These are phyloP conservation scores for Barnettozyma wickerhamii DNA, from an alignment of 805 yeast genomes.

Conservation along the genomic window DNA sequence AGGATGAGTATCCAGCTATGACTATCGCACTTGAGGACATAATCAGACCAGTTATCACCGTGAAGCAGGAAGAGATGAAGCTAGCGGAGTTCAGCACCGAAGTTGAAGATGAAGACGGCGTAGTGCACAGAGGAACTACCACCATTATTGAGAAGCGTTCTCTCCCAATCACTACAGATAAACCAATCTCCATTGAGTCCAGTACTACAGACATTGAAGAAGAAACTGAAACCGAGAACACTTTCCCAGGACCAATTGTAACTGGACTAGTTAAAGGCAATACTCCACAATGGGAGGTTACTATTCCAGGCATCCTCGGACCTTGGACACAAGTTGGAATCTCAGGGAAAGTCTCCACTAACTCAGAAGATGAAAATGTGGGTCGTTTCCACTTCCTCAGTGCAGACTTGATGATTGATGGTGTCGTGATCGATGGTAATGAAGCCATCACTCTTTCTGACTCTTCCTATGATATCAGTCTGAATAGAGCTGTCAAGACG, in stretches of 20 bases:
- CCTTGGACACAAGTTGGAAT: slow-evolving; percentile 57
- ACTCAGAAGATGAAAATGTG: too few relatives aligned
- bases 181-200: too few relatives aligned
- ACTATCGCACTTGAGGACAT: neutral
- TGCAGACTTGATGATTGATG: slow-evolving; percentile 27
- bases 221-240: too few relatives aligned
- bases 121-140: too few relatives aligned
- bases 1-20: neutral
- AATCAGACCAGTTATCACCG: neutral
- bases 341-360: slow-evolving; percentile 46
- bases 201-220: too few relatives aligned
- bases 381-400: neutral
- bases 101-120: too few relatives aligned
- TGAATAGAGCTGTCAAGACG: slow-evolving; percentile 29
- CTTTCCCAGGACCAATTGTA: slow-evolving; percentile 15
- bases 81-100: too few relatives aligned
- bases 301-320: slow-evolving; percentile 41
- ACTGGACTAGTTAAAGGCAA: slow-evolving; percentile 29
- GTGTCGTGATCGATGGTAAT: slow-evolving; percentile 40
- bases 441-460: slow-evolving; percentile 18
- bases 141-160: too few relatives aligned
- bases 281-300: slow-evolving; percentile 44
- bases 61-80: too few relatives aligned
- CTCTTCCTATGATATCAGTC: neutral
- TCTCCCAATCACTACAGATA: too few relatives aligned